Conservation (phyloP, 208 protist species). For the Crithidia acanthocephali region DNA sequence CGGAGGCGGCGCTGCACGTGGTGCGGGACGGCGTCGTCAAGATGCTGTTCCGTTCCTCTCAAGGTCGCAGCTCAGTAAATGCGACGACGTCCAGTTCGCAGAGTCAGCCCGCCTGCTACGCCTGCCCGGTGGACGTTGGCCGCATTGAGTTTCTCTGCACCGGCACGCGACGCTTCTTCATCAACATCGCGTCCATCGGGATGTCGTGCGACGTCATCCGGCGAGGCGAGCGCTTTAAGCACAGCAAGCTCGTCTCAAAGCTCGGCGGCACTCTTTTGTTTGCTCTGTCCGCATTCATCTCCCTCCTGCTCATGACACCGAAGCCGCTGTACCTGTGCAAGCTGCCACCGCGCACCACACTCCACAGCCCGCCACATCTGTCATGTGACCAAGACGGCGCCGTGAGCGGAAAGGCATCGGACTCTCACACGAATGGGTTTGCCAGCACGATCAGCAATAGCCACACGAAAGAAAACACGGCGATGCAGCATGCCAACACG, state of each 20-base stretch:
- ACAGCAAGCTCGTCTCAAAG: slow-evolving; percentile 34
- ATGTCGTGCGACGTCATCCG: slow-evolving; percentile 84
- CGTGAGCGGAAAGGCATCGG: too few relatives aligned
- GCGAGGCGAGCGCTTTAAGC: slow-evolving; percentile 58
- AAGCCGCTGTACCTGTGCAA: slow-evolving; percentile 45
- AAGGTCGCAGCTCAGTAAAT: not conserved
- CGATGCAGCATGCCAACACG: too few relatives aligned
- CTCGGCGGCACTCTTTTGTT: slow-evolving; percentile 67
- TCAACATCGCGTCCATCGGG: slow-evolving; percentile 84
- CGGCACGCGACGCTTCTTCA: slow-evolving; percentile 66
- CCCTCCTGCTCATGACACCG: slow-evolving; percentile 56
- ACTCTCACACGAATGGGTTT: too few relatives aligned
- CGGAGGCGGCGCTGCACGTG: slow-evolving; percentile 42
- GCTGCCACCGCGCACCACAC: slow-evolving; percentile 26
- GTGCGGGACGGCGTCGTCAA: slow-evolving; percentile 26
- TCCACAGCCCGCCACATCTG: too few relatives aligned
- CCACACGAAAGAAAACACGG: too few relatives aligned
- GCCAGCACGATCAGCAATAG: too few relatives aligned
- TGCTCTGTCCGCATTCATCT: slow-evolving; percentile 49
- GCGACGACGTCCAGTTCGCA: too few relatives aligned
- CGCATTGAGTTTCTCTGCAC: slow-evolving; percentile 76
- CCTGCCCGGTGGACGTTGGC: slow-evolving; percentile 65
- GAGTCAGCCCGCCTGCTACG: slow-evolving; percentile 15
- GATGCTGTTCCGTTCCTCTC: not conserved
- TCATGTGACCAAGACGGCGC: too few relatives aligned